A percentile compares a stretch with the other conserved stretches of the same genome.
These are phyloP conservation scores for Adenanthera pavonina DNA, from an alignment of 306 rosid genomes.

Conservation along the genomic window DNA sequence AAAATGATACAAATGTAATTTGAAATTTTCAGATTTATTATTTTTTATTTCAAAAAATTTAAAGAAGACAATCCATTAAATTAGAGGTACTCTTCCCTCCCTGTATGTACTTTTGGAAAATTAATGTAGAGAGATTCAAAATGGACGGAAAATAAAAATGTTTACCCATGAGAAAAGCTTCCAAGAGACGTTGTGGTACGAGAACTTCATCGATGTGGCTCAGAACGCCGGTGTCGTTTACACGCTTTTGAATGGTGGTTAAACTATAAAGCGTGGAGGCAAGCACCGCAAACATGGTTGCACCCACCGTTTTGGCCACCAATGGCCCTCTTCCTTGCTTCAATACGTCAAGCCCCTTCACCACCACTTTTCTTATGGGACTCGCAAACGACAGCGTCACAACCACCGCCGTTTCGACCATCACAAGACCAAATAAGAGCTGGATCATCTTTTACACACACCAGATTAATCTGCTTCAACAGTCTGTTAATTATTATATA, in stretches of 20 bases:
- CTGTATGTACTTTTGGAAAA: too few species aligned
- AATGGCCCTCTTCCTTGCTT: conserved; percentile 65
- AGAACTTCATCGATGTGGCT: conserved; percentile 72
- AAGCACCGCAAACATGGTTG: conserved; percentile 57
- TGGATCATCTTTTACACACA: conserved; percentile 53
- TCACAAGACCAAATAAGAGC: conserved; percentile 46
- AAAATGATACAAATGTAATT: too few species aligned
- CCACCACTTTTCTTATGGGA: conserved; percentile 57
- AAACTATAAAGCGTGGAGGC: conserved; percentile 50
- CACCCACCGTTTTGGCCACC: conserved; percentile 64
- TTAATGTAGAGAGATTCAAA: too few species aligned
- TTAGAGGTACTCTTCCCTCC: too few species aligned
- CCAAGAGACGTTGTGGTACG: conserved; percentile 48
- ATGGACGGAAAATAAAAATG: too few species aligned
- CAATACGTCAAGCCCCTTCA: conserved; percentile 49
- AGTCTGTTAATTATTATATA: not conserved
- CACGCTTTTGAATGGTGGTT: conserved; percentile 46
- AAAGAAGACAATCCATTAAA: too few species aligned
- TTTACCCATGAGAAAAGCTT: conserved; percentile 69
- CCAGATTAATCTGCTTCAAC: not conserved
- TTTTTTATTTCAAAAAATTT: too few species aligned
- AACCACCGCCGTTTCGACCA: conserved; percentile 52
- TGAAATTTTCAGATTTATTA: too few species aligned
- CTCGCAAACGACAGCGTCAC: conserved; percentile 53
- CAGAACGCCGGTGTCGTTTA: conserved; percentile 47